Evolutionary conservation across 2,329 filamentous ascomycete genomes (phyloP).

Genomic region (Rugonectria rugulosa): DNA sequence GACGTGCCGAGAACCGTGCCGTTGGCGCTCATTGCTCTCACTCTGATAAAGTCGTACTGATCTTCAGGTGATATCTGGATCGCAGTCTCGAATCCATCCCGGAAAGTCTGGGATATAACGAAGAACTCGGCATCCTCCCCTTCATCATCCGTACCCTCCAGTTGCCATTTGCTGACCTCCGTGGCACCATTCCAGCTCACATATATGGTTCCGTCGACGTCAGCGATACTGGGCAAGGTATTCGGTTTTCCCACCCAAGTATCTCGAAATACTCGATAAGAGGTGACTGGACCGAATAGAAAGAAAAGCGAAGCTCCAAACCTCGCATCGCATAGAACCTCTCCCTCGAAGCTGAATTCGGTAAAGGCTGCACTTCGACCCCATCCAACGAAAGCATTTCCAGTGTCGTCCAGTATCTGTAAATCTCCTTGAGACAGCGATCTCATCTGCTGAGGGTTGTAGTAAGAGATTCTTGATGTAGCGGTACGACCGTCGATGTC

Average conservation of each 20-base stretch:
- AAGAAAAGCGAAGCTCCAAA: not conserved
- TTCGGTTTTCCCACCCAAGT: conserved; percentile 4
- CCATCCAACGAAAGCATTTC: conserved; percentile 5
- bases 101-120: not conserved
- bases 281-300: not conserved
- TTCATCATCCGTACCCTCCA: not conserved
- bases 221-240: not conserved
- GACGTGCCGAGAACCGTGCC: not conserved
- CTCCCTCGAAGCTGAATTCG: conserved; percentile 1
- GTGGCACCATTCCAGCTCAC: conserved; percentile 11
- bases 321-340: conserved; percentile 1
- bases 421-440: not conserved
- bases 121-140: not conserved
- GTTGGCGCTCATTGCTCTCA: not conserved
- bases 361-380: not conserved
- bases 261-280: not conserved
- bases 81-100: conserved; percentile 1
- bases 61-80: not conserved
- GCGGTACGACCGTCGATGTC: not conserved
- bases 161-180: conserved; percentile 1
- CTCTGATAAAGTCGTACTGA: not conserved
- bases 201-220: not conserved
- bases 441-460: conserved; percentile 3
- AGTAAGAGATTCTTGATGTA: not conserved
- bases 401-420: conserved; percentile 3